Evolutionary conservation across 169 alveolate species (phyloP).

Genomic region (Cyclospora cayetanensis): DNA sequence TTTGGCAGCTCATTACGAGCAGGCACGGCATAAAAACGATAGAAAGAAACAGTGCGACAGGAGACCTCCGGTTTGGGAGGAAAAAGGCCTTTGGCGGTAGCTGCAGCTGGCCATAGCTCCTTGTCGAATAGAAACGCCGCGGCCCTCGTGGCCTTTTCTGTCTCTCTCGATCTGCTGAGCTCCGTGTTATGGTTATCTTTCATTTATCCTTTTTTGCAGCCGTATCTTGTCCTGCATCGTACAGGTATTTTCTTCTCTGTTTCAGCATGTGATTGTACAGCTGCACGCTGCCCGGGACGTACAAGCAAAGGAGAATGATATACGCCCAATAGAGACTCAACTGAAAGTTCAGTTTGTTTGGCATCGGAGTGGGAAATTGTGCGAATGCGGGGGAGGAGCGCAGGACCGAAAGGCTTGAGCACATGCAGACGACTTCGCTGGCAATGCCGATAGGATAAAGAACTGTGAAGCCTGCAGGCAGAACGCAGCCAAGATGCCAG

Average conservation of each 20-base stretch:
- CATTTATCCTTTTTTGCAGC: conserved; percentile 1
- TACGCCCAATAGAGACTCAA: conserved; percentile 74
- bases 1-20: too few species aligned
- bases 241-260: conserved; percentile 74
- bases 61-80: too few species aligned
- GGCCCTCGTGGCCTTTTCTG: too few species aligned
- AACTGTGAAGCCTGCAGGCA: conserved; percentile 74
- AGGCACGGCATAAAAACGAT: too few species aligned
- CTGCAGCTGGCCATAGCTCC: too few species aligned
- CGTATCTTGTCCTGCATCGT: conserved; percentile 26
- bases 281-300: conserved; percentile 78
- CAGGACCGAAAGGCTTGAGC: conserved; percentile 57
- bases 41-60: too few species aligned
- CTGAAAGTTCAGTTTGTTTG: conserved; percentile 77
- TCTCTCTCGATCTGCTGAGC: too few species aligned
- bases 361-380: conserved; percentile 80
- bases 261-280: conserved; percentile 78
- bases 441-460: conserved; percentile 80
- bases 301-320: conserved; percentile 69
- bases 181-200: too few species aligned
- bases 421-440: conserved; percentile 74
- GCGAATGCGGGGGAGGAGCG: conserved; percentile 54
- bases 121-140: too few species aligned
- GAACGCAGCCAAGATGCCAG: too few species aligned
- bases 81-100: too few species aligned